Evolutionary conservation across 495 filamentous ascomycete species (phyloP).

Genomic region (Glutinoglossum americanum): DNA sequence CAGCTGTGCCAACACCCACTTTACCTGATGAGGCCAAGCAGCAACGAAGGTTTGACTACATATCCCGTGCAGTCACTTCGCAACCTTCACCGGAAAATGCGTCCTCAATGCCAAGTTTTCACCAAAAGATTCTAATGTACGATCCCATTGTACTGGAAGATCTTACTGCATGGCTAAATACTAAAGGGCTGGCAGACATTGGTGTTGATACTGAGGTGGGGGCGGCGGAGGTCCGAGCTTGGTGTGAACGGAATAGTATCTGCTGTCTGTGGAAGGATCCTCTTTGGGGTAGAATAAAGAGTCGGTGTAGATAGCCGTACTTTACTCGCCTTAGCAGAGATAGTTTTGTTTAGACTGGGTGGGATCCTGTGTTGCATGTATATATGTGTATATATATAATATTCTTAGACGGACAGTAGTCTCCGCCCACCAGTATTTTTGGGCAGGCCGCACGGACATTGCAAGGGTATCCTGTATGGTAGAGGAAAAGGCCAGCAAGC

Average conservation of each 20-base stretch:
- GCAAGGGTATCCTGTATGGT: no score
- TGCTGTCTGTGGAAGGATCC: constrained; percentile 43
- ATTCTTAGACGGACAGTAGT: no score
- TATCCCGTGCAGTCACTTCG: background rate
- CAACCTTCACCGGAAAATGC: background rate
- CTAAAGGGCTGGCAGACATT: constrained; percentile 35
- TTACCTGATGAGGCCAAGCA: background rate
- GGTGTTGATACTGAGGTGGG: constrained; percentile 45
- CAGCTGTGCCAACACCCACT: constrained; percentile 20
- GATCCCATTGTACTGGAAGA: constrained; percentile 85
- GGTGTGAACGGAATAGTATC: constrained; percentile 69
- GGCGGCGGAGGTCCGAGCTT: constrained; percentile 41
- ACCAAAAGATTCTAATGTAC: constrained; percentile 85
- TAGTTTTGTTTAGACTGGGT: no score
- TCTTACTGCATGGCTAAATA: constrained; percentile 63
- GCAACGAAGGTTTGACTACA: background rate
- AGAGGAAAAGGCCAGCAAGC: no score
- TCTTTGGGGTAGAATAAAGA: constrained; percentile 1
- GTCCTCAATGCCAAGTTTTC: constrained; percentile 33
- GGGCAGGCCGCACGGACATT: no score
- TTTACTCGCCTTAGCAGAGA: background rate
- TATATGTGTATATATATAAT: no score
- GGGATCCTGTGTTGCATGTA: no score
- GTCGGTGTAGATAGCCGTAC: background rate
- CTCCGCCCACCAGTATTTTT: no score